phyloP scores from a whole-genome alignment of 495 filamentous ascomycete species.

The Penicillium manginii region DNA sequence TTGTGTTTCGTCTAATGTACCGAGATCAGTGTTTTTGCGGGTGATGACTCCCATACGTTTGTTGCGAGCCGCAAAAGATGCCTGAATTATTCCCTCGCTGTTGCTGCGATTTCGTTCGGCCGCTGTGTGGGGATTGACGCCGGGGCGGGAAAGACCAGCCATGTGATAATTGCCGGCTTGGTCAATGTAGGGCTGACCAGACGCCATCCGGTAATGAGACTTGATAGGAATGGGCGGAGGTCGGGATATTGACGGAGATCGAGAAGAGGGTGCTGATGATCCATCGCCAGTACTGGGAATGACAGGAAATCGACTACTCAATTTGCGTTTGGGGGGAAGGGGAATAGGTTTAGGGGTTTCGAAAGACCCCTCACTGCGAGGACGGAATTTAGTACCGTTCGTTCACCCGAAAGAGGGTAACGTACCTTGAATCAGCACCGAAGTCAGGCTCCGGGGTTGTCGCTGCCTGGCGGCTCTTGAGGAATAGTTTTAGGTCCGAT shows the following conservation, averaged over 20 bases:
- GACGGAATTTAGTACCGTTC: constrained; percentile 7
- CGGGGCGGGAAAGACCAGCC: constrained; percentile 65
- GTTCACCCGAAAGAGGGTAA: constrained; percentile 13
- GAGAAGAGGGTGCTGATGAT: constrained; percentile 47
- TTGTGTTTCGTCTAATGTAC: constrained; percentile 73
- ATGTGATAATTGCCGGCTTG: constrained; percentile 59
- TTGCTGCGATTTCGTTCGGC: constrained; percentile 89
- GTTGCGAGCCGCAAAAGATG: constrained; percentile 56
- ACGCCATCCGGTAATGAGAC: constrained; percentile 78
- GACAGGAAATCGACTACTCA: constrained; percentile 82
- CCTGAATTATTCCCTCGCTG: constrained; percentile 78
- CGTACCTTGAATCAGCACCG: constrained; percentile 68
- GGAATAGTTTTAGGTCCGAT: constrained; percentile 73
- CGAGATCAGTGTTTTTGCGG: constrained; percentile 72
- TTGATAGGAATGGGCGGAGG: constrained; percentile 74
- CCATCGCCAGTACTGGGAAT: constrained; percentile 64
- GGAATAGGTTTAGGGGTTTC: constrained; percentile 80
- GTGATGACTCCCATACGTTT: constrained; percentile 87
- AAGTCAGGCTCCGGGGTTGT: constrained; percentile 63
- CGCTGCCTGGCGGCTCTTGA: constrained; percentile 62
- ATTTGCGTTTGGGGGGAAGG: constrained; percentile 70
- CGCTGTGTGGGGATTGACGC: constrained; percentile 64
- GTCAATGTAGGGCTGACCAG: constrained; percentile 51
- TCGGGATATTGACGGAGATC: constrained; percentile 67
- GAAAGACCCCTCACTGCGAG: constrained; percentile 50